phyloP scores from a whole-genome alignment of 495 filamentous ascomycete genomes.

The Daldinia grandis region DNA sequence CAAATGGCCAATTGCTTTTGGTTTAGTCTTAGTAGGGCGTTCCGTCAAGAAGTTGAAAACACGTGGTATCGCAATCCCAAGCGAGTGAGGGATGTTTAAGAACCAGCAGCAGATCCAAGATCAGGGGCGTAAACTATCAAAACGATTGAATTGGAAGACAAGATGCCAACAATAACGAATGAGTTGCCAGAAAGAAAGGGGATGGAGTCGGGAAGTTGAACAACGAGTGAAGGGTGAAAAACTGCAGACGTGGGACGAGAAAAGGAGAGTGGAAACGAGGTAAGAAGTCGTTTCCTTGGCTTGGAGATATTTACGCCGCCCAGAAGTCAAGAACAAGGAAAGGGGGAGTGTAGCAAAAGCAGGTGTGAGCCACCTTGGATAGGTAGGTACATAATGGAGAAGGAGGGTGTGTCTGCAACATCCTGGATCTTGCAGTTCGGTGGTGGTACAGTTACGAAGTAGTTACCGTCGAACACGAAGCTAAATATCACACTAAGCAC shows the following conservation, averaged over 20 bases:
- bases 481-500: neutral
- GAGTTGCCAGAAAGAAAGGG: conserved; percentile 39
- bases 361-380: conserved; percentile 21
- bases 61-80: conserved; percentile 27
- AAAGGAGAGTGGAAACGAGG: conserved; percentile 28
- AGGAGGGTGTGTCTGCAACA: conserved; percentile 37
- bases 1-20: conserved; percentile 22
- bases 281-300: conserved; percentile 29
- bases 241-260: conserved; percentile 30
- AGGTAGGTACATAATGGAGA: conserved; percentile 19
- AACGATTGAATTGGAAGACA: conserved; percentile 47
- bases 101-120: conserved; percentile 26
- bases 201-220: conserved; percentile 4
- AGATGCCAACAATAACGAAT: conserved; percentile 50
- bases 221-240: conserved; percentile 25
- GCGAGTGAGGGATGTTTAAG: conserved; percentile 29
- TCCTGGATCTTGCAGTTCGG: neutral
- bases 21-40: neutral
- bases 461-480: conserved; percentile 12
- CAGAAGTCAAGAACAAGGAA: conserved; percentile 28
- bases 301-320: conserved; percentile 17
- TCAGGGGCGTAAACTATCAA: conserved; percentile 18
- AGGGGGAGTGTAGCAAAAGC: conserved; percentile 24
- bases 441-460: neutral
- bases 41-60: conserved; percentile 21